Conservation (phyloP, 768 basidiomycete genomes). For the Panus rudis region DNA sequence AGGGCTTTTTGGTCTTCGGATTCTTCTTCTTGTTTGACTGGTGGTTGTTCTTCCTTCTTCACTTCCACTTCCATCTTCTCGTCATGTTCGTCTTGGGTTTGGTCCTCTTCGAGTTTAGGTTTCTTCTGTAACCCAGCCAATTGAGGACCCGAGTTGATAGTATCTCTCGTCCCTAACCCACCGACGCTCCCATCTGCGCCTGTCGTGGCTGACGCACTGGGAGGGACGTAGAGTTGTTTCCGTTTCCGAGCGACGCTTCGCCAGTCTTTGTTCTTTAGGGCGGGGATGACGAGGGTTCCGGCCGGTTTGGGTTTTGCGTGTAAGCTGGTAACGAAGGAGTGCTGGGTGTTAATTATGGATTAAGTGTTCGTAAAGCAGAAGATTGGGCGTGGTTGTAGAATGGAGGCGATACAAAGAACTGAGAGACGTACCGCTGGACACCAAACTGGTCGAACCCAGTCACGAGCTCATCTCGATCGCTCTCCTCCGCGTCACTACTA, state of each 20-base stretch:
- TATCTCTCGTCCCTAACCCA: conserved; percentile 65
- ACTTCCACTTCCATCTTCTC: too few relatives aligned
- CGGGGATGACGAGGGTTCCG: conserved; percentile 77
- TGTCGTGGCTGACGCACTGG: conserved; percentile 44
- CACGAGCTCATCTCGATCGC: conserved; percentile 57
- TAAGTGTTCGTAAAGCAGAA: conserved; percentile 18
- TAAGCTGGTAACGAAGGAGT: conserved; percentile 29
- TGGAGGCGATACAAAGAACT: conserved; percentile 20
- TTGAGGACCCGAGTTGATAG: conserved; percentile 73
- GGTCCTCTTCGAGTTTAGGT: conserved; percentile 18
- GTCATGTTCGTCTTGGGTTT: conserved; percentile 5
- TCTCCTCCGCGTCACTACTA: conserved; percentile 50
- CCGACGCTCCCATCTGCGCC: conserved; percentile 71
- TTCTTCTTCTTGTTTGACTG: too few relatives aligned
- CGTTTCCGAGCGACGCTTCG: conserved; percentile 67
- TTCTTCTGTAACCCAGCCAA: conserved; percentile 57
- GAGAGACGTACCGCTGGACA: conserved; percentile 75
- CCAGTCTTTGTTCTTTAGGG: conserved; percentile 89
- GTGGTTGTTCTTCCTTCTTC: conserved; percentile 36
- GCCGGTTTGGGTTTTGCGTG: conserved; percentile 40
- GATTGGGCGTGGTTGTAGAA: too few relatives aligned
- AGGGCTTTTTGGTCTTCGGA: conserved; percentile 78
- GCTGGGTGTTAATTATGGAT: conserved; percentile 75
- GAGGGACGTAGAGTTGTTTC: conserved; percentile 59
- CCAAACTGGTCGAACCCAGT: conserved; percentile 67